Conservation (phyloP, 768 basidiomycete genomes). For the Russula lepida region DNA sequence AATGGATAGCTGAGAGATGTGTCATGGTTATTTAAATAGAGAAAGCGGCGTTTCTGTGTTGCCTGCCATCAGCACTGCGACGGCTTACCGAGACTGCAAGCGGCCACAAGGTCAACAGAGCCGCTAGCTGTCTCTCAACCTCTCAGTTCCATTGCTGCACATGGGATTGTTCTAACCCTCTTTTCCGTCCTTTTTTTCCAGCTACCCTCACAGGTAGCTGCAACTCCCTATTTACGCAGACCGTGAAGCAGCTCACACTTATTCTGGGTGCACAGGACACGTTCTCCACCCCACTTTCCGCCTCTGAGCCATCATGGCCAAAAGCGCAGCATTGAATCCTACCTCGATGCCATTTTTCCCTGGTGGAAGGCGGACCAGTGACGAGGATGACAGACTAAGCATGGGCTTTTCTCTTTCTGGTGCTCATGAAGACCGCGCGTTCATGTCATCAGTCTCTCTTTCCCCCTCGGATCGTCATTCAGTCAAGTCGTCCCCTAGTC, state of each 20-base stretch:
- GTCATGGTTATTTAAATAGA: constrained; percentile 1
- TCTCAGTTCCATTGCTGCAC: constrained; percentile 8
- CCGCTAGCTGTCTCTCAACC: constrained; percentile 13
- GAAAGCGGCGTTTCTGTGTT: constrained; percentile 7
- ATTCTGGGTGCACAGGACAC: constrained; percentile 13
- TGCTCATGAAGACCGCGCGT: constrained; percentile 36
- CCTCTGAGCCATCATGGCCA: constrained; percentile 43
- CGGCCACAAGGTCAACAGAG: constrained; percentile 21
- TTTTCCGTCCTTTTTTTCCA: neutral
- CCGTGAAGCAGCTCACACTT: constrained; percentile 2
- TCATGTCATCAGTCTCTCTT: constrained; percentile 48
- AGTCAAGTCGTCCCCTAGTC: constrained; percentile 62
- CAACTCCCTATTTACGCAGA: constrained; percentile 8
- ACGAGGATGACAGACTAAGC: constrained; percentile 43
- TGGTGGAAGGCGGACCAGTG: constrained; percentile 48
- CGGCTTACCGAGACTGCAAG: constrained; percentile 18
- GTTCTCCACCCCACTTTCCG: constrained; percentile 11
- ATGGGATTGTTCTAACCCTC: constrained; percentile 18
- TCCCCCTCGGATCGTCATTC: constrained; percentile 62
- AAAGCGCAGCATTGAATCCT: constrained; percentile 71
- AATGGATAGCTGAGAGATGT: neutral
- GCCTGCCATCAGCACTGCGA: constrained; percentile 20
- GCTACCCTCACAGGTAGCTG: constrained; percentile 12
- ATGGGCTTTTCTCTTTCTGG: constrained; percentile 40
- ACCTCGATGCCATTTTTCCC: constrained; percentile 83